Percentiles rank a stretch among this genome's conserved stretches.
Conservation (phyloP, 2,329 filamentous ascomycete species). For the Colletotrichum liaoningense region DNA sequence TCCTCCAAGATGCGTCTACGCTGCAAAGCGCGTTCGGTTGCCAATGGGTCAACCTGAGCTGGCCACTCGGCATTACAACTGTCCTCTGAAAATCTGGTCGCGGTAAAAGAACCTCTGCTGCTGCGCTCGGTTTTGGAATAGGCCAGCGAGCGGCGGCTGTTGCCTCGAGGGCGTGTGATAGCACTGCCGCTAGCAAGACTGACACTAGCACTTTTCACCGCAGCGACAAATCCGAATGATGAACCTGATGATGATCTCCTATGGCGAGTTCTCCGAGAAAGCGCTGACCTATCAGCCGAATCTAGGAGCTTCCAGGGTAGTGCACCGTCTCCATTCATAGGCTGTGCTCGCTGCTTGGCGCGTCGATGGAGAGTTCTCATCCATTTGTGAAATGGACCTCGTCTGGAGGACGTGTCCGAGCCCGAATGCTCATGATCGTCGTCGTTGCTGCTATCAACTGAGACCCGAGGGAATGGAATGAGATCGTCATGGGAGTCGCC, state of each 20-base stretch:
- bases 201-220: slow-evolving; percentile 82
- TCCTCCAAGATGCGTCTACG: slow-evolving; percentile 87
- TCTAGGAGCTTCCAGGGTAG: slow-evolving; percentile 50
- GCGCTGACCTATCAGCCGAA: slow-evolving; percentile 38
- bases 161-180: slow-evolving; percentile 68
- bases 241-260: slow-evolving; percentile 76
- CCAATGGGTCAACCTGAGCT: slow-evolving; percentile 71
- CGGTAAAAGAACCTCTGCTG: slow-evolving; percentile 69
- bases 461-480: slow-evolving; percentile 36
- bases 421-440: slow-evolving; percentile 26
- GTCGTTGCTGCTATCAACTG: slow-evolving; percentile 39
- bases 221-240: slow-evolving; percentile 83
- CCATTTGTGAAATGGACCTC: slow-evolving; percentile 76
- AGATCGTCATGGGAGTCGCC: slow-evolving; percentile 29
- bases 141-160: slow-evolving; percentile 61
- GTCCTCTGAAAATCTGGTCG: slow-evolving; percentile 72
- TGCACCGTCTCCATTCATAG: slow-evolving; percentile 39
- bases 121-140: slow-evolving; percentile 72
- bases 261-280: slow-evolving; percentile 49
- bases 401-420: slow-evolving; percentile 19
- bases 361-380: slow-evolving; percentile 75
- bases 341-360: slow-evolving; percentile 53
- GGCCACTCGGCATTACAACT: slow-evolving; percentile 70
- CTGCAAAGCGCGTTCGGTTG: slow-evolving; percentile 78
- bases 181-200: slow-evolving; percentile 81